Evolutionary conservation across 805 yeast species (phyloP), one percentile per base, ranked within the genome.

Genomic region (Hermanozyma aechmeae): DNA sequence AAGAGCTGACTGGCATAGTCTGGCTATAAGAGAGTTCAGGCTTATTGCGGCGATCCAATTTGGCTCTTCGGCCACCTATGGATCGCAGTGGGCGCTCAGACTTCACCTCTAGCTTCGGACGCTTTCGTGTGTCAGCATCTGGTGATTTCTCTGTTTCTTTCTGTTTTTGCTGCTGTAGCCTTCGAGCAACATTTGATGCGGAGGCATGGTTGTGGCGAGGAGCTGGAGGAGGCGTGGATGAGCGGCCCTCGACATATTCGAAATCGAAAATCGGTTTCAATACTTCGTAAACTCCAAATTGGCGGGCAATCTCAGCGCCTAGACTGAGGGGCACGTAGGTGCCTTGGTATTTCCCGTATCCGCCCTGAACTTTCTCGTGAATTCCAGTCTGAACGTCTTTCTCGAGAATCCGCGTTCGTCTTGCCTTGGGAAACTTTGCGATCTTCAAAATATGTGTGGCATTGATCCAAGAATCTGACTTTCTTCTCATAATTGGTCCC

Each of bases 311-410:
- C 3, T 58, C 62, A 6, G 43, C 55, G 2, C 69, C 69, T 15
- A 59, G 30, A 11, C 56, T 54, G 28, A 62, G 50, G 1, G 69
- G 69, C 7, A 63, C 68, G 33, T 61, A 63, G 3, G 69, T 63
- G 3, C 69, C 69, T 35, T 73, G 83, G 50, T 73, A 75, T 42
- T 74, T 73, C n/a, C 82, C 83, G 38, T 76, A 72, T 1, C 83
- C 84, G 20, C 83, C 83, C 49, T 76, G 81, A 15, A 77, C 76
- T 42, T 76, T 77, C 42, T 79, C 86, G 45, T 74, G 79, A 20
- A 56, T 59, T n/a, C 80, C 78, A 5, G 73, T 67, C 33, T 65
- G 71, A 24, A 76, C 74, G 39, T 76, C 83, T 38, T 65, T 65
- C 37, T 78, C 85, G 35, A 79, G 66, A 28, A 75, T 63, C 34